A percentile compares a stretch with the other conserved stretches of the same genome.
Conservation (phyloP, 2,329 filamentous ascomycete species). For the Diaporthe destruens region DNA sequence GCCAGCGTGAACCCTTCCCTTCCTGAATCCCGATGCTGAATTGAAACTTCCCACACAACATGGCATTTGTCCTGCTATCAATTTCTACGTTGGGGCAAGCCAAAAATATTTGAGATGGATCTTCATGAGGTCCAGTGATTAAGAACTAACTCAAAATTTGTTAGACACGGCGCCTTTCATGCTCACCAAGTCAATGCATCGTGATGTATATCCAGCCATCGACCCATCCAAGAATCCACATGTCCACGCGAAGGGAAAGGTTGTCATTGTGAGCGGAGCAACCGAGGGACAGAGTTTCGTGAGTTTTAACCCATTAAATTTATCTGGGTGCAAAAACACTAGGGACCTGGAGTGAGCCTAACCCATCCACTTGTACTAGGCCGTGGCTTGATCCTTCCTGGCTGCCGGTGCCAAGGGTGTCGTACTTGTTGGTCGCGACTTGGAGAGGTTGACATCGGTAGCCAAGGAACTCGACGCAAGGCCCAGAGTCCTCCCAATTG, state of each 20-base stretch:
- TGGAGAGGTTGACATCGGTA: slow-evolving; percentile 22
- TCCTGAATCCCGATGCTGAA: not conserved
- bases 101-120: not conserved
- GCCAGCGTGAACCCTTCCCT: not conserved
- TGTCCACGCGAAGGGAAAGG: slow-evolving; percentile 43
- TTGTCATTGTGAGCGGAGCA: slow-evolving; percentile 47
- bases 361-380: slow-evolving; percentile 36
- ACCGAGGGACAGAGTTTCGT: slow-evolving; percentile 49
- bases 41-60: not conserved
- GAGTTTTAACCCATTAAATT: not conserved
- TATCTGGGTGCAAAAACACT: too few species aligned
- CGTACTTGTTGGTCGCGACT: slow-evolving; percentile 49
- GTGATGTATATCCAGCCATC: slow-evolving; percentile 47
- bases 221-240: slow-evolving; percentile 43
- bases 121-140: too few species aligned
- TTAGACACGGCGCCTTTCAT: slow-evolving; percentile 43
- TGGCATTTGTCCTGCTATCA: too few species aligned
- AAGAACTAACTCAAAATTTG: not conserved
- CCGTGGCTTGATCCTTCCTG: slow-evolving; percentile 45
- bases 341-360: too few species aligned
- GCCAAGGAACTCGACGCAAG: not conserved
- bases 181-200: slow-evolving; percentile 45
- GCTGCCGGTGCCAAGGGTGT: slow-evolving; percentile 47
- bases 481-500: not conserved
- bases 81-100: not conserved